Evolutionary conservation across 2,329 filamentous ascomycete genomes (phyloP).

Genomic region (Stagonosporopsis cucurbitacearum): DNA sequence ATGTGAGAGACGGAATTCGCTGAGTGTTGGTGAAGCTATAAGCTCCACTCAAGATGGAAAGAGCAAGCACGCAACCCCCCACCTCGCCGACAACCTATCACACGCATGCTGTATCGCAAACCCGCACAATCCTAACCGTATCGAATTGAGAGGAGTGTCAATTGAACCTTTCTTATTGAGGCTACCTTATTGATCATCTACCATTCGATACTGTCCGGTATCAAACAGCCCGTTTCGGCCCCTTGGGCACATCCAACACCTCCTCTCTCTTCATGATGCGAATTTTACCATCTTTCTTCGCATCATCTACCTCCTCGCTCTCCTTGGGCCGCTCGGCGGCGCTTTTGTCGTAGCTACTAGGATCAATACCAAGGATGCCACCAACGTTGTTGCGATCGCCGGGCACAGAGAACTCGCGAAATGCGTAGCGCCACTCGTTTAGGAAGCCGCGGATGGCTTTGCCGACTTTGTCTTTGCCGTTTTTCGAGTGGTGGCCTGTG

Average conservation of each 20-base stretch:
- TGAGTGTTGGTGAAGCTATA: neutral
- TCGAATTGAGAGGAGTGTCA: slow-evolving; percentile 9
- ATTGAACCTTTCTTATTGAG: slow-evolving; percentile 20
- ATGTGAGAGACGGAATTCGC: neutral
- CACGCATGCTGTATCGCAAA: neutral
- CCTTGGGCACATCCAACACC: slow-evolving; percentile 45
- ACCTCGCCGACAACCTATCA: neutral
- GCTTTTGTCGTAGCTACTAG: slow-evolving; percentile 63
- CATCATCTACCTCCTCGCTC: slow-evolving; percentile 31
- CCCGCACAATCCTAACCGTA: neutral
- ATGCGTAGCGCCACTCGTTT: slow-evolving; percentile 95
- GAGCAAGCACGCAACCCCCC: slow-evolving; percentile 12
- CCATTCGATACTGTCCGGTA: slow-evolving; percentile 10
- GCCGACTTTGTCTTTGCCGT: slow-evolving; percentile 97
- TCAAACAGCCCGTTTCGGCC: slow-evolving; percentile 41
- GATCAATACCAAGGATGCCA: slow-evolving; percentile 69
- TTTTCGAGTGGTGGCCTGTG: slow-evolving; percentile 96
- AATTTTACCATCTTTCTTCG: slow-evolving; percentile 45
- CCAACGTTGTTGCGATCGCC: slow-evolving; percentile 87
- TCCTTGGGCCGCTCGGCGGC: slow-evolving; percentile 46
- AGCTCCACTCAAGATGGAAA: slow-evolving; percentile 7
- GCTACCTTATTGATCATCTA: slow-evolving; percentile 11
- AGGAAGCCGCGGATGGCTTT: slow-evolving; percentile 90
- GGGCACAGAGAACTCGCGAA: slow-evolving; percentile 93
- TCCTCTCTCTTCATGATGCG: slow-evolving; percentile 50